Evolutionary conservation across 306 rosid genomes (phyloP).

Genomic region (Arachis hypogaea): DNA sequence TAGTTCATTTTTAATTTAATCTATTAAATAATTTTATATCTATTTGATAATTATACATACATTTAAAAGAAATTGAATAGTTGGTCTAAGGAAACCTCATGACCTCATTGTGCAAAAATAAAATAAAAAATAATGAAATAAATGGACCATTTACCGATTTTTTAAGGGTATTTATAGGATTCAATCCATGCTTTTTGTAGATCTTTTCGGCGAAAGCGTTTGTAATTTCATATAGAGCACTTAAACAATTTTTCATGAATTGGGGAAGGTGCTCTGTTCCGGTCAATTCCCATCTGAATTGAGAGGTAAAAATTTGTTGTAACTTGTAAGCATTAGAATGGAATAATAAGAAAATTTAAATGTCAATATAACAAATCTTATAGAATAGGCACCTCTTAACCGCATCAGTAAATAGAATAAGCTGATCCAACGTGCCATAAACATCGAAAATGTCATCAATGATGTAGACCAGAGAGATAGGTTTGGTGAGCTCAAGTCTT

Average conservation of each 20-base stretch:
- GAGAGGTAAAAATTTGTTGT: neutral
- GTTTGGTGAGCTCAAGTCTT: conserved; percentile 61
- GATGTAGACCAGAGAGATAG: conserved; percentile 55
- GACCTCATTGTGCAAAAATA: neutral
- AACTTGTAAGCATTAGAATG: neutral
- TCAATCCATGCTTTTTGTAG: conserved; percentile 37
- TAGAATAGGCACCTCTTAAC: conserved; percentile 42
- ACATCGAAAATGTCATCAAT: conserved; percentile 67
- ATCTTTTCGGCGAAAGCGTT: conserved; percentile 32
- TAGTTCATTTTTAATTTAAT: too few relatives aligned
- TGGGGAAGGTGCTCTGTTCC: conserved; percentile 40
- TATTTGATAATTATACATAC: too few relatives aligned
- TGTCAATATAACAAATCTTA: too few relatives aligned
- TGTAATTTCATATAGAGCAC: conserved; percentile 20
- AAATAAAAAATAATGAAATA: neutral
- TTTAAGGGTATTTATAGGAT: conserved; percentile 31
- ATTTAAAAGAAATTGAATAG: too few relatives aligned
- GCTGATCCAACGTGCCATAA: conserved; percentile 55
- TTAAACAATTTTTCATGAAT: conserved; percentile 35
- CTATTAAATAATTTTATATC: too few relatives aligned
- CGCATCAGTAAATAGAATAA: conserved; percentile 47
- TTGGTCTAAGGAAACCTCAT: neutral
- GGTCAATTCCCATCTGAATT: conserved; percentile 42
- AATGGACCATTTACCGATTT: conserved; percentile 34
- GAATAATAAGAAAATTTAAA: neutral